A percentile compares a stretch with the other conserved stretches of the same genome.
Evolutionary conservation across 805 yeast species (phyloP).

Genomic region (Metschnikowia arizonensis): DNA sequence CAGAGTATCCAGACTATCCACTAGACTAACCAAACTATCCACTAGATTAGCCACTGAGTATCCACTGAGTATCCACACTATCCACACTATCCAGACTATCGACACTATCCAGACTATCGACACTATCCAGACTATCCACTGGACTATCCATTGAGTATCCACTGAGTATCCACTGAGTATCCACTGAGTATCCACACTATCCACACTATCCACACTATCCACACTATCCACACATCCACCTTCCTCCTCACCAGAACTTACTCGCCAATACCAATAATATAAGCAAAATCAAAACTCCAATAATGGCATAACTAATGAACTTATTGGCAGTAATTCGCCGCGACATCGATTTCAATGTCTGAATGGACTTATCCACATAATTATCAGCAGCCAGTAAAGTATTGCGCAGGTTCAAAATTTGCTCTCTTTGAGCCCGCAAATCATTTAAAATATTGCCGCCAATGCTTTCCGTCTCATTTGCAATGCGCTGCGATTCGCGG

Average conservation of each 20-base stretch:
- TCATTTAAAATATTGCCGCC: constrained; percentile 90
- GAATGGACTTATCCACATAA: constrained; percentile 83
- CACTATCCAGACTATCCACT: too few relatives aligned
- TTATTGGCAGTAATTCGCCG: constrained; percentile 89
- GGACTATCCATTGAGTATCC: too few relatives aligned
- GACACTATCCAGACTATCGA: too few relatives aligned
- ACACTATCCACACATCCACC: too few relatives aligned
- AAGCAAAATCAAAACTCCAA: constrained; percentile 76
- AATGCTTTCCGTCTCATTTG: constrained; percentile 85
- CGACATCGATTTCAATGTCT: constrained; percentile 87
- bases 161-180: too few relatives aligned
- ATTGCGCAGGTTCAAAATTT: constrained; percentile 78
- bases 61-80: too few relatives aligned
- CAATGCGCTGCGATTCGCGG: constrained; percentile 83
- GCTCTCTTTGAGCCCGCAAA: constrained; percentile 89
- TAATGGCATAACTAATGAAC: constrained; percentile 84
- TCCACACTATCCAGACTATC: too few relatives aligned
- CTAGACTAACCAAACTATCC: too few relatives aligned
- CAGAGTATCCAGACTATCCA: too few relatives aligned
- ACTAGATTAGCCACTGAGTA: too few relatives aligned
- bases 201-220: too few relatives aligned
- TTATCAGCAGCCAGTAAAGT: constrained; percentile 87
- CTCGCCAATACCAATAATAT: constrained; percentile 80
- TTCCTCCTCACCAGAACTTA: constrained; percentile 65
- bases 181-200: too few relatives aligned